Evolutionary conservation across 768 basidiomycete species (phyloP).

Genomic region (Boletus rubroflammeus): DNA sequence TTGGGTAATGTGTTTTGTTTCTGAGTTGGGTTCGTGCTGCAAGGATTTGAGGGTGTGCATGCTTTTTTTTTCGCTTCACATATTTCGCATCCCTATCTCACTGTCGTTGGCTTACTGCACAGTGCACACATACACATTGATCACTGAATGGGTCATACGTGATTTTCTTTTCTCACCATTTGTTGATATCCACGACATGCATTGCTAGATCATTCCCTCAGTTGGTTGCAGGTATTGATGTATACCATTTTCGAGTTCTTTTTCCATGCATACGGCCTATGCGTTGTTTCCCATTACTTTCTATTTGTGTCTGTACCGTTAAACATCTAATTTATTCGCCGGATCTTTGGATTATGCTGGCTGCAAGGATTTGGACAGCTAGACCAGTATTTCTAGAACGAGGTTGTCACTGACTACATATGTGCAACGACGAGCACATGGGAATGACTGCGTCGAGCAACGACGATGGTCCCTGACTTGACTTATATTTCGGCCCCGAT

Average conservation of each 20-base stretch:
- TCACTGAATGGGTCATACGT: constrained; percentile 2
- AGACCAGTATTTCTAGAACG: neutral
- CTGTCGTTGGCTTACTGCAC: constrained; percentile 8
- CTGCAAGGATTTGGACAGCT: neutral
- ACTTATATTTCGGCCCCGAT: constrained; percentile 63
- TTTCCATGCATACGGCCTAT: neutral
- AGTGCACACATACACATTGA: constrained; percentile 9
- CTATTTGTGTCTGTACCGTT: constrained; percentile 16
- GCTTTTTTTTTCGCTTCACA: constrained; percentile 3
- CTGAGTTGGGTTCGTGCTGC: neutral
- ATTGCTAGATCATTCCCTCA: constrained; percentile 23
- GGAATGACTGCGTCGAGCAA: neutral
- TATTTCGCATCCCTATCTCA: constrained; percentile 1
- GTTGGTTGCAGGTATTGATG: constrained; percentile 9
- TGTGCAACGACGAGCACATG: neutral
- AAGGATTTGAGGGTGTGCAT: constrained; percentile 1
- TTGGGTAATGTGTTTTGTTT: constrained; percentile 15
- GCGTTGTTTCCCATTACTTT: neutral
- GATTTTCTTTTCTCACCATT: neutral
- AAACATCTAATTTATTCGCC: constrained; percentile 17
- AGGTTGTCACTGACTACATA: neutral
- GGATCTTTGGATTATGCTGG: neutral
- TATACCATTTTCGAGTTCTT: constrained; percentile 18
- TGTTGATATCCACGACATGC: constrained; percentile 24
- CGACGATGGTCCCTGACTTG: constrained; percentile 25